A percentile compares a stretch with the other conserved stretches of the same genome.
Conservation (phyloP, 148 eudicot genomes). For the Camellia sinensis region DNA sequence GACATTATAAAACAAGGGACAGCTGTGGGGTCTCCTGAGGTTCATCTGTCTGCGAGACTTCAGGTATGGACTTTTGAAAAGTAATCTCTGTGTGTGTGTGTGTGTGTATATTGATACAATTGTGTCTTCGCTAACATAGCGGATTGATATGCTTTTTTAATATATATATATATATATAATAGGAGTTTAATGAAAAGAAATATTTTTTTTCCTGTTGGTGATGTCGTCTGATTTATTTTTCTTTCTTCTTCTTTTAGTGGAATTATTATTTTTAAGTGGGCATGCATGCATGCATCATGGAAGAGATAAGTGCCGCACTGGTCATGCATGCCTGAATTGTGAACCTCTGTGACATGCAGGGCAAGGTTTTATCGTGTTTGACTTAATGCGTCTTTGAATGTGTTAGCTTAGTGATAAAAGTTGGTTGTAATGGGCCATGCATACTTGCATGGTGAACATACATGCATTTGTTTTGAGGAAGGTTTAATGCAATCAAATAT, state of each 20-base stretch:
- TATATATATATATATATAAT: too few species aligned
- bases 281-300: neutral
- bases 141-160: neutral
- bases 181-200: neutral
- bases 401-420: too few species aligned
- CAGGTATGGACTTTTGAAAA: constrained; percentile 47
- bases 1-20: constrained; percentile 78
- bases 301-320: too few species aligned
- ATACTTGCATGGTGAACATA: too few species aligned
- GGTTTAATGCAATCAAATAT: too few species aligned
- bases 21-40: constrained; percentile 95
- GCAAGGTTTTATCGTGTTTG: too few species aligned
- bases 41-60: constrained; percentile 86
- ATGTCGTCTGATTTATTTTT: neutral
- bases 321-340: too few species aligned
- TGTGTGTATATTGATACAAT: neutral
- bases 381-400: too few species aligned
- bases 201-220: neutral
- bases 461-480: too few species aligned
- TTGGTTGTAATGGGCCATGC: too few species aligned
- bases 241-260: neutral
- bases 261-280: neutral
- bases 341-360: too few species aligned
- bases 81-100: neutral
- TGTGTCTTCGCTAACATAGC: neutral